Base-by-base conservation (phyloP, 2,329 filamentous ascomycete genomes). In the Hypoxylon sp. region DNA sequence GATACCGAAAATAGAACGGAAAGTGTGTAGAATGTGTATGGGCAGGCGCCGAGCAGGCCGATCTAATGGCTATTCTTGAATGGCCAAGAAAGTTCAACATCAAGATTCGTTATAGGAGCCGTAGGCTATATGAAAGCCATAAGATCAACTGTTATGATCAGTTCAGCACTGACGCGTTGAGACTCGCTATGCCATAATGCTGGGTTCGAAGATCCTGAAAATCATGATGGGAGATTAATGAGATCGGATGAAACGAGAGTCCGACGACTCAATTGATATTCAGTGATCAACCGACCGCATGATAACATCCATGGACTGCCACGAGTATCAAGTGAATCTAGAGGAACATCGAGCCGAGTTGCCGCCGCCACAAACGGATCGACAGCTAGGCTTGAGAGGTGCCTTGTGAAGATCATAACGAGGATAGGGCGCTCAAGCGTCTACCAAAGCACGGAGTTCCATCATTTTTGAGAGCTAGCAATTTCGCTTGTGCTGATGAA, bases 211-310 rank as follows among this genome's bases (percentile, higher is more conserved):
- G 32, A 58, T 55, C 63, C 41, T 61, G 23, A 53, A 38, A 43
- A 62, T 61, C 13, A 43, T 32, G 25, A 63, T 9, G 30, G 5
- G 49, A 36, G 25, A 45, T 53, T 45, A 48, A 59, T 45, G 53
- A 68, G 56, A 67, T 71, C 62, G 53, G 68, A 66, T 53, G 68
- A 66, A 68, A 66, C 56, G 34, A 38, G 7, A 59, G 36, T n/a
- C 50, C 28, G 38, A 46, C 38, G 21, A 50, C 57, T 46, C 17
- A 45, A 61, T 60, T 28, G 49, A 38, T 32, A 4, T 43, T 62
- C 51, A 57, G 56, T 57, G 53, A 68, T 65, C 60, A 53, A 34
- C 62, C n/a, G n/a, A n/a, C n/a, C n/a, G 59, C 62, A 63, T 64
- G 59, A 68, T 63, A 19, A 43, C 43, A 48, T 50, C 52, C 67